A percentile compares a stretch with the other conserved stretches of the same genome.
These are phyloP conservation scores for Astrephomene gubernaculifera DNA, from an alignment of 139 green algal genomes.

Conservation along the genomic window DNA sequence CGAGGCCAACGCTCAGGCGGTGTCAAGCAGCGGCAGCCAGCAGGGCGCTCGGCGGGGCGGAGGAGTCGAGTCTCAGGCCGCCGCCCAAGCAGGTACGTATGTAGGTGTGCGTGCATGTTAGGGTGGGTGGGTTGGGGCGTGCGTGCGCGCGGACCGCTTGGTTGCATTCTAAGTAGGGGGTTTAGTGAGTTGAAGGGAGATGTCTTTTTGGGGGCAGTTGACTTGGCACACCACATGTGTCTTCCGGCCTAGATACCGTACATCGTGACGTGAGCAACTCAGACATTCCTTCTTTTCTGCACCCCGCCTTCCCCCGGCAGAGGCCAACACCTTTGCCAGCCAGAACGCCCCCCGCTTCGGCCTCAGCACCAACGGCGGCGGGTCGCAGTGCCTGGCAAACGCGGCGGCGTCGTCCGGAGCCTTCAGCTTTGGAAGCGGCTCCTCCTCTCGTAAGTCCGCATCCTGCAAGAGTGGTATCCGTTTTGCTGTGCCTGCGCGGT, in stretches of 20 bases:
- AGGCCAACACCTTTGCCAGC: not conserved
- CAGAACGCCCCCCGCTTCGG: not conserved
- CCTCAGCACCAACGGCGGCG: not conserved
- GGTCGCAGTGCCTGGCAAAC: not conserved
- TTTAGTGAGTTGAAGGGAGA: no score
- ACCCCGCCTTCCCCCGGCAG: not conserved
- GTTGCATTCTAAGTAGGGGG: not conserved
- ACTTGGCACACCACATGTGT: not conserved
- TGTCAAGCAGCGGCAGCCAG: no score
- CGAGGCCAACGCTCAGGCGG: no score
- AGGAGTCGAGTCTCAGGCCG: no score
- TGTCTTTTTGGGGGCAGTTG: no score
- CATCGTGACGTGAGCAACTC: not conserved
- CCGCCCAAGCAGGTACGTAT: no score
- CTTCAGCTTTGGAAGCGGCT: not conserved
- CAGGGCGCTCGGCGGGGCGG: no score
- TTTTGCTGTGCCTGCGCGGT: not conserved
- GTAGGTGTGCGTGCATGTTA: no score
- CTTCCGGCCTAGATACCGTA: not conserved
- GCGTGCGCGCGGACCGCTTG: no score
- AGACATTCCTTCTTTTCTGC: not conserved
- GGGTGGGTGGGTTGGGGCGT: no score
- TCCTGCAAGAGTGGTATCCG: not conserved
- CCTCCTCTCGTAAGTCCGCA: not conserved
- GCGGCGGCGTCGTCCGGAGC: not conserved